Evolutionary conservation across 352 stramenopile species (phyloP), one percentile per base, ranked within the genome.

Genomic region (Phytophthora pisi): DNA sequence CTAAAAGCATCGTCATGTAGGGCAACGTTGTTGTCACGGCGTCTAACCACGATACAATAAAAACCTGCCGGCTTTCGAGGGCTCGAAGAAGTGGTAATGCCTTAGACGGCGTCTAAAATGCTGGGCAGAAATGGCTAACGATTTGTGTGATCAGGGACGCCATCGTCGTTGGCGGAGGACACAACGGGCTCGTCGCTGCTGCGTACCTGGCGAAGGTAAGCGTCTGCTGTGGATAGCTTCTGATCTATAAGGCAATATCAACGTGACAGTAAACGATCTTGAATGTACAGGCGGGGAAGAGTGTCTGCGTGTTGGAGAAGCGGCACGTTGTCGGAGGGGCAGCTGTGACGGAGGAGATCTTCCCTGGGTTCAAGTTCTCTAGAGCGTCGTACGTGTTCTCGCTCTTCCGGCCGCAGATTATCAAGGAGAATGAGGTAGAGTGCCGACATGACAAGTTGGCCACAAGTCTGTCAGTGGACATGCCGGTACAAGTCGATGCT

Each of bases 351-450:
- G 91, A 97, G 64, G 91, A 97, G 59, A 92, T 97, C 63, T 84
- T 97, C 46, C 88, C 90, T 0, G 89, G 91, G 16, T 97, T 96
- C 75, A 91, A 93, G 38, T 98, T 97, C 70, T 97, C 89, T 38
- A 82, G 91, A 36, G 92, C 87, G 9, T 97, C 91, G 34, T 97
- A 98, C 68, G 84, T 97, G 8, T 93, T 95, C 57, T 95, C 90
- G 45, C 79, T 97, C 16, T 95, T 97, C 50, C 83, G 91, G 1
- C 91, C 91, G 47, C 82, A 93, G 63, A 96, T 97, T 58, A 97
- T 97, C 61, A 76, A 86, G 42, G 91, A 97, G n/a, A n/a, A n/a
- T n/a, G 28, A 31, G 28, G 28, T 31, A 0, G 28, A 31, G 5
- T 1, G 28, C 6, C 28, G 28, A 31, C 9, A 31, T 6, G 28